Evolutionary conservation across 306 rosid species (phyloP).

Genomic region (Trifolium subterraneum): DNA sequence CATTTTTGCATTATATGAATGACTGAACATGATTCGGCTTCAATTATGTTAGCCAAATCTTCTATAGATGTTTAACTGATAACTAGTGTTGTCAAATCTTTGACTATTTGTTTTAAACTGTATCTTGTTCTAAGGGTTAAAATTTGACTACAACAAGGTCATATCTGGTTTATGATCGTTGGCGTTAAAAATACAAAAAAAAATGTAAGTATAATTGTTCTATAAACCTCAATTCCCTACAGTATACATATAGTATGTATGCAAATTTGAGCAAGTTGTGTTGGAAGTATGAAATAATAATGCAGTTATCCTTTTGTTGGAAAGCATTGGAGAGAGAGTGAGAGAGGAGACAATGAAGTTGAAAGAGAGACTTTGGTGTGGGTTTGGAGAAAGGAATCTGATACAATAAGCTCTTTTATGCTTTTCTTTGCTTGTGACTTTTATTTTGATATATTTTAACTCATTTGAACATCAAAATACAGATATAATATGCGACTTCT

Average conservation of each 20-base stretch:
- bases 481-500: no score
- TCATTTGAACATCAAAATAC: no score
- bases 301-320: slow-evolving; percentile 1
- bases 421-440: not conserved
- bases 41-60: no score
- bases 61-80: no score
- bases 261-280: not conserved
- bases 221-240: not conserved
- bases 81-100: no score
- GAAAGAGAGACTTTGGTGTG: slow-evolving; percentile 2
- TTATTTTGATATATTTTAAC: not conserved
- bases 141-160: no score
- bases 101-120: no score
- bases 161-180: not conserved
- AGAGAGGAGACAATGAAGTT: not conserved
- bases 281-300: not conserved
- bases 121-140: not conserved
- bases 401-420: slow-evolving; percentile 16
- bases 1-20: not conserved
- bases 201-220: not conserved
- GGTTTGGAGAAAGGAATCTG: slow-evolving; percentile 4
- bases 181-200: not conserved
- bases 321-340: slow-evolving; percentile 39
- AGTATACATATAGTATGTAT: not conserved
- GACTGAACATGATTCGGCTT: not conserved